These are phyloP conservation scores for Quillaja saponaria DNA, from an alignment of 306 rosid species.

Conservation along the genomic window DNA sequence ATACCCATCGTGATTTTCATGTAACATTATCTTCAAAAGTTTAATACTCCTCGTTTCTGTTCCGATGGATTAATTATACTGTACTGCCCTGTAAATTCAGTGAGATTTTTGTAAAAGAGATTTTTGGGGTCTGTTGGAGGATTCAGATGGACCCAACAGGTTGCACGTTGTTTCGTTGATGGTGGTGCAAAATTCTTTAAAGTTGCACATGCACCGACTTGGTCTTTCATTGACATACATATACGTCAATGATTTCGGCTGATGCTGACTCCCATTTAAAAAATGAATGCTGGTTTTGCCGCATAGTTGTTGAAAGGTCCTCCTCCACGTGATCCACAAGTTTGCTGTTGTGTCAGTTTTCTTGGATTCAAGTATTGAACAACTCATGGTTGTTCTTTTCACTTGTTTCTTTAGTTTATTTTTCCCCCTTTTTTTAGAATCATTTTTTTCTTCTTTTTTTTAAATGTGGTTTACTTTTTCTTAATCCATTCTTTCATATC, in stretches of 20 bases:
- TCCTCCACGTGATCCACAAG: neutral
- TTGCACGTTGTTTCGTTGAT: neutral
- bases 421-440: neutral
- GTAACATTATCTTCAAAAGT: constrained; percentile 36
- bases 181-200: neutral
- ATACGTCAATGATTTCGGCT: constrained; percentile 39
- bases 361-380: too few relatives aligned
- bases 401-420: neutral
- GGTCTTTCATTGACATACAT: neutral
- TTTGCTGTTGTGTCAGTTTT: too few relatives aligned
- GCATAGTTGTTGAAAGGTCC: too few relatives aligned
- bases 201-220: constrained; percentile 3
- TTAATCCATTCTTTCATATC: constrained; percentile 3
- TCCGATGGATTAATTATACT: neutral
- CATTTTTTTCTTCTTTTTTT: constrained; percentile 24
- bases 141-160: too few relatives aligned
- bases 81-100: too few relatives aligned
- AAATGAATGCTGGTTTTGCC: too few relatives aligned
- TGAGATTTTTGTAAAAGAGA: too few relatives aligned
- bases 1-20: constrained; percentile 21
- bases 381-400: neutral
- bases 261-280: constrained; percentile 8
- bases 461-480: neutral
- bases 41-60: constrained; percentile 13
- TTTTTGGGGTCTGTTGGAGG: too few relatives aligned